Evolutionary conservation across 768 basidiomycete species (phyloP).

Genomic region (Pulveroboletus ravenelii): DNA sequence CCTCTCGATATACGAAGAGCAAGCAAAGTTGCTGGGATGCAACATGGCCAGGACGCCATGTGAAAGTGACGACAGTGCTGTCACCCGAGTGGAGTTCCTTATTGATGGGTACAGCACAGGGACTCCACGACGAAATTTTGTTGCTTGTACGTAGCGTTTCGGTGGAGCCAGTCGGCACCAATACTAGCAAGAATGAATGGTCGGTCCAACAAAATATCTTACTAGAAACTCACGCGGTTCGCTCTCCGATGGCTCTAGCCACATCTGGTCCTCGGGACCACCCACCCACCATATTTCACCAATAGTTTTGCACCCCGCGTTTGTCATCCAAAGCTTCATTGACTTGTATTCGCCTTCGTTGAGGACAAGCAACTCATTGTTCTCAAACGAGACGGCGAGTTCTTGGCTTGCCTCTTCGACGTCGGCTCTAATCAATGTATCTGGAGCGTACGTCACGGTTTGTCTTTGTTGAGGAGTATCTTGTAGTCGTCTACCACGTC

Average conservation of each 20-base stretch:
- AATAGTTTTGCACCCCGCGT: slow-evolving; percentile 57
- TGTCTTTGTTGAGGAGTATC: slow-evolving; percentile 69
- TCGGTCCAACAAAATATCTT: neutral
- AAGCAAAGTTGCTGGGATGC: slow-evolving; percentile 52
- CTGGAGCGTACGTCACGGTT: slow-evolving; percentile 64
- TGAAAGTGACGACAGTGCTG: slow-evolving; percentile 46
- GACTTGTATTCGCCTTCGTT: slow-evolving; percentile 65
- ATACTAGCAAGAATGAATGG: slow-evolving; percentile 14
- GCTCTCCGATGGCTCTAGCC: slow-evolving; percentile 36
- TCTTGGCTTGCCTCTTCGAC: slow-evolving; percentile 65
- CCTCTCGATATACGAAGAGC: slow-evolving; percentile 66
- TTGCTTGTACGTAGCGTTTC: slow-evolving; percentile 50
- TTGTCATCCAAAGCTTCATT: slow-evolving; percentile 56
- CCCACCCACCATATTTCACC: slow-evolving; percentile 68
- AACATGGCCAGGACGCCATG: slow-evolving; percentile 46
- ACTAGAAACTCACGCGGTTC: slow-evolving; percentile 14
- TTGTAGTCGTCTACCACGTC: slow-evolving; percentile 72
- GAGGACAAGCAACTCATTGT: slow-evolving; percentile 48
- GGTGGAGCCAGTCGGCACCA: slow-evolving; percentile 11
- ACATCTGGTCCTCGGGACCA: slow-evolving; percentile 59
- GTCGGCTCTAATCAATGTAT: slow-evolving; percentile 54
- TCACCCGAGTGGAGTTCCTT: slow-evolving; percentile 43
- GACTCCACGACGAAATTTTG: slow-evolving; percentile 43
- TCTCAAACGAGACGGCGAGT: slow-evolving; percentile 52
- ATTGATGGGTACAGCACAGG: slow-evolving; percentile 43